Evolutionary conservation across 768 basidiomycete genomes (phyloP), one percentile per base, ranked within the genome.

Genomic region (Mycena capillaripes): DNA sequence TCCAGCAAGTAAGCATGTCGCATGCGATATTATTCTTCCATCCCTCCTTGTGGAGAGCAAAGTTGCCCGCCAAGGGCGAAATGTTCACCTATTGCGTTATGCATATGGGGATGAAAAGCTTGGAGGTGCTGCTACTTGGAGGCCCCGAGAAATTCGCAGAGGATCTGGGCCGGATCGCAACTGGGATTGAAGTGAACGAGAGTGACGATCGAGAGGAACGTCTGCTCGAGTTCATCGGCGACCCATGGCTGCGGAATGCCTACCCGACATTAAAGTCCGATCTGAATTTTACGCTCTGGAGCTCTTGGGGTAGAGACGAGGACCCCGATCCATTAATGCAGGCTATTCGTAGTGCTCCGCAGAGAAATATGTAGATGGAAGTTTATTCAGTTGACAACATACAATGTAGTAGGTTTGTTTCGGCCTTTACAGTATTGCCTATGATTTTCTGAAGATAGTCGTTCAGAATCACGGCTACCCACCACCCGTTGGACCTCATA

Each of bases 101-200:
- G 73, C 73, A 74, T 46, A 23, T 67, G 53, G 73, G 73, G 14
- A 29, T 67, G 53, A 66, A 67, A 19, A 58, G 59, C 16, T 32
- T 74, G 55, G 66, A 67, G 30, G 1, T 76, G 1, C 75, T 69
- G 3, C 32, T 68, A 3, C 58, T 64, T 2, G 68, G 69, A 17
- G 69, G 70, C 19, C 30, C 52, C 5, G 67, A 67, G 53, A 57
- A 50, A 27, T 30, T 73, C n/a, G 16, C 29, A 38, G 65, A n/a
- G 42, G 75, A 67, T 14, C 38, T 75, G 59, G 44, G 46, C 16
- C 70, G 52, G 27, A 44, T 69, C 19, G 52, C 65, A 34, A 50
- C 19, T 11, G 70, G 63, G 10, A 40, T 66, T 8, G 38, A 11
- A 2, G 10, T 38, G 38, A 16, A 38, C 38, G 16, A 11, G 11